phyloP scores from a whole-genome alignment of 257 asterid genomes.

The Solanum pimpinellifolium region DNA sequence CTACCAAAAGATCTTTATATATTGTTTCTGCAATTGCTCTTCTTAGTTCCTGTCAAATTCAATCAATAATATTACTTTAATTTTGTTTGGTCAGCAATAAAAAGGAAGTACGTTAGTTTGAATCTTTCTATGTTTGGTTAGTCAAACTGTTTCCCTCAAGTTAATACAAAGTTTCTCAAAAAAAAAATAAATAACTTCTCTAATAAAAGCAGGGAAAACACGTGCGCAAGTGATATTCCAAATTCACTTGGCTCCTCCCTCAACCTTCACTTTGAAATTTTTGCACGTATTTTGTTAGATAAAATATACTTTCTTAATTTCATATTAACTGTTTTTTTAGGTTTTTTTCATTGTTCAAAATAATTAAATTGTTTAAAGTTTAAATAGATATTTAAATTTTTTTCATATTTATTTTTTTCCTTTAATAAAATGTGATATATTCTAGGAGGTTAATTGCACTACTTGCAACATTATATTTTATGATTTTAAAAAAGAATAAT shows the following conservation, averaged over 20 bases:
- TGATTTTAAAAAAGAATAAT: too few relatives aligned
- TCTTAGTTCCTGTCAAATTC: constrained; percentile 45
- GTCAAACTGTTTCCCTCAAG: background rate
- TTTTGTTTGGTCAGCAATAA: background rate
- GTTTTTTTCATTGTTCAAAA: too few relatives aligned
- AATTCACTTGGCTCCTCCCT: background rate
- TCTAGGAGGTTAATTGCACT: background rate
- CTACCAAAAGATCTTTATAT: constrained; percentile 37
- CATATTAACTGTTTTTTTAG: too few relatives aligned
- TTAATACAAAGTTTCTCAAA: too few relatives aligned
- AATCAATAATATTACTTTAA: background rate
- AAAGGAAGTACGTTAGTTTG: background rate
- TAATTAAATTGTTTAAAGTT: background rate
- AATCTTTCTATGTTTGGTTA: too few relatives aligned
- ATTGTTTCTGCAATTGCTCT: constrained; percentile 46
- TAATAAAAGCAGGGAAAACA: background rate
- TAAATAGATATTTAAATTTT: too few relatives aligned
- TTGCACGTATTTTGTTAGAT: background rate
- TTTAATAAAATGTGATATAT: background rate
- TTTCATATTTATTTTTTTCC: too few relatives aligned
- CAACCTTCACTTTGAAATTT: background rate
- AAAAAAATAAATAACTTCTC: too few relatives aligned
- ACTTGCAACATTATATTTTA: background rate
- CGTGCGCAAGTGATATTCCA: background rate
- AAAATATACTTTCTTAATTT: too few relatives aligned